Evolutionary conservation across 2,329 filamentous ascomycete genomes (phyloP).

Genomic region (Pyricularia grisea): DNA sequence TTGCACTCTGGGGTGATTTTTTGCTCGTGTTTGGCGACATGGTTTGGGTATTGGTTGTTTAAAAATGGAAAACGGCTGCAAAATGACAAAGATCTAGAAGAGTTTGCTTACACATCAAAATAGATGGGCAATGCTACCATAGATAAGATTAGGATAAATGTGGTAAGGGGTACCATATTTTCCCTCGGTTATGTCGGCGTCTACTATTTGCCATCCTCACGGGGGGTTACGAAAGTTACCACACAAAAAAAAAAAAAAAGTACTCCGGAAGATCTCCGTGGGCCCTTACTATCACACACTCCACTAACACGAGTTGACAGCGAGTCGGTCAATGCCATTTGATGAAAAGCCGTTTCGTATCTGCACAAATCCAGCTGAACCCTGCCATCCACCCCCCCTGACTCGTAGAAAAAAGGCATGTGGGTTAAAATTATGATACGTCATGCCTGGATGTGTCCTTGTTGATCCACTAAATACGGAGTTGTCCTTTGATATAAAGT

Average conservation of each 20-base stretch:
- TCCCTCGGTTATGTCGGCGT: background rate
- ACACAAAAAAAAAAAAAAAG: background rate
- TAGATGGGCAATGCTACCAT: background rate
- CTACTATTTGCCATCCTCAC: background rate
- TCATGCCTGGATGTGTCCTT: background rate
- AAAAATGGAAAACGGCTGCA: background rate
- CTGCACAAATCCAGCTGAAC: background rate
- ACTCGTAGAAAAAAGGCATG: background rate
- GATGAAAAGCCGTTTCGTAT: background rate
- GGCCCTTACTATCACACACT: background rate
- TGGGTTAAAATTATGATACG: slow-evolving; percentile 1
- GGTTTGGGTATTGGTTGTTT: background rate
- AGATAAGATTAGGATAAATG: background rate
- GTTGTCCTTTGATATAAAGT: background rate
- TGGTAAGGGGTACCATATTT: background rate
- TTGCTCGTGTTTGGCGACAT: background rate
- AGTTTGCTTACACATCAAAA: background rate
- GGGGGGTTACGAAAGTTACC: background rate
- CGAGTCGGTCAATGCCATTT: slow-evolving; percentile 1
- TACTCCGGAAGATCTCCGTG: background rate
- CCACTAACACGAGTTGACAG: background rate
- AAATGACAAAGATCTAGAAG: background rate
- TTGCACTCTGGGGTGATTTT: background rate
- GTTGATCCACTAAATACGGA: background rate
- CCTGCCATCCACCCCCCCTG: background rate